Base-by-base conservation (phyloP, 768 basidiomycete genomes). In the Kwoniella pini region DNA sequence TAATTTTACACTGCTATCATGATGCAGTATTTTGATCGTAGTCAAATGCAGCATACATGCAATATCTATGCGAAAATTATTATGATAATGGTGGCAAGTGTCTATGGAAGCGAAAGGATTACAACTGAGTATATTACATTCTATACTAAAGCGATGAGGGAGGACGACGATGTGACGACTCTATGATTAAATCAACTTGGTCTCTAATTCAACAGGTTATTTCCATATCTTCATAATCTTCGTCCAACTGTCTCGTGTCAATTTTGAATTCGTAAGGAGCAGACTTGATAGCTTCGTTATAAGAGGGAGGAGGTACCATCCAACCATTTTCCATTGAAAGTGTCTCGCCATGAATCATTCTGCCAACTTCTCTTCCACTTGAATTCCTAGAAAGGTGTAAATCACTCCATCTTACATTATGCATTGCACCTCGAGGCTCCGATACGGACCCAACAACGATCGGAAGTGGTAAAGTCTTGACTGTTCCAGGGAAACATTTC, bases 381-480 rank as follows among this genome's bases (percentile, higher is more conserved):
- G 26, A 45, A 31, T 59, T 58, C 30, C 63, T 55, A 7, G 60
- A 59, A 27, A 75, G 48, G 21, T 67, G 65, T 11, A 75, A 48
- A 43, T 75, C 74, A 17, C 56, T 64, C 74, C 71, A 71, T 11
- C 65, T 21, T 19, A 53, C 21, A 11, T 40, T 63, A 43, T 71
- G 68, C 70, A 73, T 68, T 3, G 71, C 71, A 7, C 61, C 62
- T 17, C 61, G 42, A 1, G 71, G 74, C 48, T 76, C 74, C 0
- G 67, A 62, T 4, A 76, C 74, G 4, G 65, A 68, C 7, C 74
- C 74, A 49, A 76, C 64, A 21, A 71, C 65, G 54, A 76, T 64
- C 2, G 71, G 67, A 1, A 76, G 40, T 1, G 72, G 66, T 1
- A 69, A 46, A 9, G 67, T 70, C 30, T 63, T 53, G 21, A 70